Evolutionary conservation across 495 filamentous ascomycete species (phyloP).

Genomic region (Aspergillus olivimuriae): DNA sequence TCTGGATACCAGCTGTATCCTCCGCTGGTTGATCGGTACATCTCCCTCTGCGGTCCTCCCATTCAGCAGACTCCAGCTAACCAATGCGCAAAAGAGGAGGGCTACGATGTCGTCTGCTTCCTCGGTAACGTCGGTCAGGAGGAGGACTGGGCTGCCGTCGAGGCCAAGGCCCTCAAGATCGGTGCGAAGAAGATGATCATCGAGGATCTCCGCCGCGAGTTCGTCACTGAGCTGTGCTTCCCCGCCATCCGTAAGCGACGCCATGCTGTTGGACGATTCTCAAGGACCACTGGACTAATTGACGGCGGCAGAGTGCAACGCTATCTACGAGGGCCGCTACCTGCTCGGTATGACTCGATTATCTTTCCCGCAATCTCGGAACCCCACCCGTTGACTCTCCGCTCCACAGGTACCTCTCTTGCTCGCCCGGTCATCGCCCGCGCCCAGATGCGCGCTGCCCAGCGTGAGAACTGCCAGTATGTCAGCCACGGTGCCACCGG

Average conservation of each 20-base stretch:
- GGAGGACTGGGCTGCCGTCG: slow-evolving; percentile 14
- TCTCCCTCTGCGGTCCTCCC: background rate
- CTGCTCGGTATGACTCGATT: slow-evolving; percentile 64
- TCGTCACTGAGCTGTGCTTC: slow-evolving; percentile 83
- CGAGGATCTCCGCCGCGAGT: slow-evolving; percentile 42
- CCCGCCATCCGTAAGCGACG: slow-evolving; percentile 53
- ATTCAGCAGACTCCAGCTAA: background rate
- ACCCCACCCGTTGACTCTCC: too few species aligned
- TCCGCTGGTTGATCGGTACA: slow-evolving; percentile 13
- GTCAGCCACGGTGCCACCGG: slow-evolving; percentile 80
- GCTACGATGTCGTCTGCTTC: slow-evolving; percentile 13
- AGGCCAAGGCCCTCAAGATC: slow-evolving; percentile 13
- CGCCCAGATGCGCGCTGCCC: slow-evolving; percentile 67
- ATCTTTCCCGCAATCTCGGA: too few species aligned
- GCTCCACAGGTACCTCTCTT: slow-evolving; percentile 58
- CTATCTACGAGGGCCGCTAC: slow-evolving; percentile 79
- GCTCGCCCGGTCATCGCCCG: slow-evolving; percentile 88
- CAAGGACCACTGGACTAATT: too few species aligned
- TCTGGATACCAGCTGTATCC: slow-evolving; percentile 14
- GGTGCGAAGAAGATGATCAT: slow-evolving; percentile 15
- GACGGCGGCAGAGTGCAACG: slow-evolving; percentile 56
- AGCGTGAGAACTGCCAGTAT: slow-evolving; percentile 41
- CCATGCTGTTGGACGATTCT: background rate
- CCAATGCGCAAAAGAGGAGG: slow-evolving; percentile 7
- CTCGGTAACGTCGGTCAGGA: slow-evolving; percentile 15